Evolutionary conservation across 106 monocot genomes (phyloP).

Genomic region (Dendrobium nobile): DNA sequence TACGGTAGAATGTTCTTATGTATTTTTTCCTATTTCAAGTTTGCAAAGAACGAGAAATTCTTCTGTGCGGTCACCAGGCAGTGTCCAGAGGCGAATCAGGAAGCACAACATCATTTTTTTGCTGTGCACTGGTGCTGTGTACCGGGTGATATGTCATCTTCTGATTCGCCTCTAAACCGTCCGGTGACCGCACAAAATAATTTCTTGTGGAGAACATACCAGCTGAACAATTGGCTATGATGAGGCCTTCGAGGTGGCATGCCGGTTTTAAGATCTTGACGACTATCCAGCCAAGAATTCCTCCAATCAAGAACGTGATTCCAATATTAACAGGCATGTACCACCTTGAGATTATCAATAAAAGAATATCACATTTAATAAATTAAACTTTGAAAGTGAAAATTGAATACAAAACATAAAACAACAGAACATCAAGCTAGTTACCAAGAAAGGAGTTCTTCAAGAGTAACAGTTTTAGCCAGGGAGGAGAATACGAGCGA

Average conservation of each 20-base stretch:
- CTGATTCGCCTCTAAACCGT: no score
- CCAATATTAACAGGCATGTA: constrained; percentile 79
- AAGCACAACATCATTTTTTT: no score
- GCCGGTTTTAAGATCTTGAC: constrained; percentile 60
- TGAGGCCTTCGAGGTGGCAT: constrained; percentile 44
- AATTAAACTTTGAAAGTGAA: no score
- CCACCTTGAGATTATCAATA: constrained; percentile 42
- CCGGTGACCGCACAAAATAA: no score
- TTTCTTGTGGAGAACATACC: constrained; percentile 19
- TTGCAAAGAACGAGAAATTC: neutral
- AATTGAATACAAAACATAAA: neutral
- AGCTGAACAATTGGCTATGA: constrained; percentile 55
- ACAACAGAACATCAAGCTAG: neutral
- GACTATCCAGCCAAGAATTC: constrained; percentile 58
- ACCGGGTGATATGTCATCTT: no score
- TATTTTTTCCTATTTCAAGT: no score
- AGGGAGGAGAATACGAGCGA: constrained; percentile 39
- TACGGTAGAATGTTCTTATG: no score
- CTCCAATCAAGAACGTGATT: constrained; percentile 45
- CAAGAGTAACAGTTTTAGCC: constrained; percentile 39
- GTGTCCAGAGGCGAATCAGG: no score
- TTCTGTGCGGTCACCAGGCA: no score
- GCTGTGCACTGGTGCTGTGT: no score
- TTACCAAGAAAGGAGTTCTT: constrained; percentile 53
- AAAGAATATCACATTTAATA: neutral